Conservation (phyloP, 2,329 filamentous ascomycete species). For the Graphilbum fragrans region DNA sequence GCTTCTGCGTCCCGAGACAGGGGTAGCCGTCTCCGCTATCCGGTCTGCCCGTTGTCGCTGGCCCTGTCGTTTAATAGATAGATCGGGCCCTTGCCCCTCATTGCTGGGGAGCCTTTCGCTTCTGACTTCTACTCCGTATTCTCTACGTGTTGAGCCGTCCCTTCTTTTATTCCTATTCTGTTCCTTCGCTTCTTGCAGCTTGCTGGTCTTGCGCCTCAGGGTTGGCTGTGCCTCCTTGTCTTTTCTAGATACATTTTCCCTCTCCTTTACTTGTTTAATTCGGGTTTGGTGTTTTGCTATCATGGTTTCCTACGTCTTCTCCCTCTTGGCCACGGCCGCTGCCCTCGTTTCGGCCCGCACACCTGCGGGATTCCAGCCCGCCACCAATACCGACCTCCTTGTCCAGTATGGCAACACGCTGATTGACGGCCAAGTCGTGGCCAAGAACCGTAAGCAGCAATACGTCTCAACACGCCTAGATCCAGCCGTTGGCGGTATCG, state of each 20-base stretch:
- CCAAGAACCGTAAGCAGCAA: conserved; percentile 18
- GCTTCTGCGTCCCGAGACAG: no score
- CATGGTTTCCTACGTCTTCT: conserved; percentile 12
- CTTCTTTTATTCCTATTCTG: no score
- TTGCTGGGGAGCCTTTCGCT: no score
- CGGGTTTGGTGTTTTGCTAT: no score
- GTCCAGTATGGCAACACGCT: conserved; percentile 25
- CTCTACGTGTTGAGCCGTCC: no score
- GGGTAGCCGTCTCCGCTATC: no score
- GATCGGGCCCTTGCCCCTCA: no score
- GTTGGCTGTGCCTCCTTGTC: conserved; percentile 3
- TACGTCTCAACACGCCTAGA: no score
- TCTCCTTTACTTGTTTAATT: neutral
- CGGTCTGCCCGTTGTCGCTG: no score
- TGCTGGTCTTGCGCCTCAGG: conserved; percentile 7
- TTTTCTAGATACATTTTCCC: neutral
- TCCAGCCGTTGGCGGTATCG: no score
- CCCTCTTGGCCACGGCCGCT: conserved; percentile 12
- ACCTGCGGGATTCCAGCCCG: conserved; percentile 27
- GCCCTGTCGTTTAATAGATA: no score
- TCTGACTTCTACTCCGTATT: no score
- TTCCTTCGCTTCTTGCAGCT: conserved; percentile 1
- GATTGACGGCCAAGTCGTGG: conserved; percentile 24
- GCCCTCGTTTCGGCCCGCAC: conserved; percentile 21
- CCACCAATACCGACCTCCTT: conserved; percentile 23